Base-by-base conservation (phyloP, 805 yeast species). In the Candida morakotiae region DNA sequence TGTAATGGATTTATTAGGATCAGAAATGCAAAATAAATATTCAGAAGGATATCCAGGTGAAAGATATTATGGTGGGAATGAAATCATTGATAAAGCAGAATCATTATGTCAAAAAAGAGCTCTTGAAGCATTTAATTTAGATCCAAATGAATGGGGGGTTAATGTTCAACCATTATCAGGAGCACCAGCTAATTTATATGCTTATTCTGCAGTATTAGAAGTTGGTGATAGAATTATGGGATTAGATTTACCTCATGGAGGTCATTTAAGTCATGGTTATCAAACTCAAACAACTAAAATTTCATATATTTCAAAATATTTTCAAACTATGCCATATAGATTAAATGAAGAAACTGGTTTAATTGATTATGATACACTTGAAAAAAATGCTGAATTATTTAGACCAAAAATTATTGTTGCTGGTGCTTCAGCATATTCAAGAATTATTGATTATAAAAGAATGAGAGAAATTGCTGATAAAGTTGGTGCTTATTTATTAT, bases 1-100 rank as follows among this genome's bases (percentile, higher is more conserved):
- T 28, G 98, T 93, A 32, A 85, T 91, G 71, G 98, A 93, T 57
- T 87, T 95, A 23, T 80, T 91, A 55, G 98, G 98, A 50, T 83
- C 98, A 35, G 96, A 94, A 62, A 87, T 93, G 96, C 86, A 86
- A 64, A 93, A 93, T 80, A 93, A 93, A 74, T 93, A 93, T 72
- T 88, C 97, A 27, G 98, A 93, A 71, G 98, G 98, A 46, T 91
- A 93, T 71, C 98, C 98, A 43, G 98, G 98, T 49, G 97, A 95
- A 46, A 82, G 98, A 67, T 93, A 93, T 75, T 93, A 93, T 63
- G 98, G 98, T 65, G 98, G 98, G 62, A 93, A 93, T 66, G 95
- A 93, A 75, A 83, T 83, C 68, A 93, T 93, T 49, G 98, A 93
- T 71, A 81, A 85, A 64, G 87, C 89, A 60, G 98, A 93, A 71